Percentiles rank a stretch among this genome's conserved stretches.
Conservation (phyloP, 305 asterid species). For the Fraxinus platypoda region DNA sequence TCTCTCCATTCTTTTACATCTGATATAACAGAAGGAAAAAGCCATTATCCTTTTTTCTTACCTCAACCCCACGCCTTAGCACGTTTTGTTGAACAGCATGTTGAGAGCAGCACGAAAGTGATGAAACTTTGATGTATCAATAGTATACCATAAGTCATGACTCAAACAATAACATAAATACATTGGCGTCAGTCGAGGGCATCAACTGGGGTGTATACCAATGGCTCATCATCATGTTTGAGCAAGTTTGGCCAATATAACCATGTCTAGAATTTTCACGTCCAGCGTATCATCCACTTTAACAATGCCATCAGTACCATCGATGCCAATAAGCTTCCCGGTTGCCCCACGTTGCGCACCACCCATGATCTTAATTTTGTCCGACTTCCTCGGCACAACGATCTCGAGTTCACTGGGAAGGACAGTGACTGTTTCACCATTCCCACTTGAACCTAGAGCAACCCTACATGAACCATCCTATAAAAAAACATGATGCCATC, state of each 20-base stretch:
- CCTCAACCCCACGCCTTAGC: neutral
- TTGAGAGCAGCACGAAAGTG: neutral
- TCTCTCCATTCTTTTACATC: neutral
- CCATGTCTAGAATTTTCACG: conserved; percentile 81
- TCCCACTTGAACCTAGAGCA: conserved; percentile 73
- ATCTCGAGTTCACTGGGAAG: conserved; percentile 68
- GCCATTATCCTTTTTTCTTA: neutral
- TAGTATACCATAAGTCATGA: neutral
- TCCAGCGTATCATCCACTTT: conserved; percentile 80
- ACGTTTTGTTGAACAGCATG: neutral
- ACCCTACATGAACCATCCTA: conserved; percentile 90
- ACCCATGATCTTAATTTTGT: conserved; percentile 83
- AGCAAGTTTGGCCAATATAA: conserved; percentile 65
- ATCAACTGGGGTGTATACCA: neutral
- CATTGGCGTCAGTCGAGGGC: neutral
- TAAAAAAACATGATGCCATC: conserved; percentile 16
- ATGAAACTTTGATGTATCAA: neutral
- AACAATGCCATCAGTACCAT: conserved; percentile 90
- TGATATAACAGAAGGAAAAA: neutral
- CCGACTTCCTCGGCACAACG: conserved; percentile 73
- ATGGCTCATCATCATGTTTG: conserved; percentile 28
- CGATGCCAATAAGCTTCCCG: conserved; percentile 89
- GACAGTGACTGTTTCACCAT: conserved; percentile 61
- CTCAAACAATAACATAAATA: neutral
- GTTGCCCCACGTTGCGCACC: conserved; percentile 86